A percentile compares a stretch with the other conserved stretches of the same genome.
These are phyloP conservation scores for Fragilaria radians DNA, from an alignment of 108 stramenopile species.

Conservation along the genomic window DNA sequence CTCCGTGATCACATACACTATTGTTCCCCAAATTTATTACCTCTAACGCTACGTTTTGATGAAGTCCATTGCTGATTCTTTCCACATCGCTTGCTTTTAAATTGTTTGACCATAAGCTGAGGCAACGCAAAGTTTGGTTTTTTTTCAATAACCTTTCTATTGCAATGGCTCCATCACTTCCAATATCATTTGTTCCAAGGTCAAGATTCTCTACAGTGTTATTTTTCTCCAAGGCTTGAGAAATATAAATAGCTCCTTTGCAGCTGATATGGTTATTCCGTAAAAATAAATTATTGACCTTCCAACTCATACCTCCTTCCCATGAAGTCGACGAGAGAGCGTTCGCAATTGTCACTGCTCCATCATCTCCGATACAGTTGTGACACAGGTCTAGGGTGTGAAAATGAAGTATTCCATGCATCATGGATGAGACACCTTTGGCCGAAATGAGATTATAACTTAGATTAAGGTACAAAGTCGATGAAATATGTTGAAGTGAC, in stretches of 20 bases:
- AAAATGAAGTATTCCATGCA: neutral
- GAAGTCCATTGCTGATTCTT: neutral
- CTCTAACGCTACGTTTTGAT: neutral
- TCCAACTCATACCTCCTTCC: neutral
- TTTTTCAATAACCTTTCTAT: neutral
- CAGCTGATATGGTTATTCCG: neutral
- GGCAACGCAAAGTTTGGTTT: neutral
- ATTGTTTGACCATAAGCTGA: neutral
- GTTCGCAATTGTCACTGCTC: neutral
- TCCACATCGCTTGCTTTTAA: neutral
- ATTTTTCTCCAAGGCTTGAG: slow-evolving; percentile 2
- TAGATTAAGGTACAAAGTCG: neutral
- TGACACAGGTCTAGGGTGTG: neutral
- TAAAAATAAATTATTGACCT: neutral
- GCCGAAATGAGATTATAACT: neutral
- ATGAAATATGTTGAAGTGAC: neutral
- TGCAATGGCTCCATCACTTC: neutral
- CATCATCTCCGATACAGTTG: slow-evolving; percentile 4
- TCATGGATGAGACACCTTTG: neutral
- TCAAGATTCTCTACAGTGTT: slow-evolving; percentile 1
- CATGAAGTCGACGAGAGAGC: neutral
- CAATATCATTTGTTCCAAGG: neutral
- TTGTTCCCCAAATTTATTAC: neutral
- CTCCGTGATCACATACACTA: neutral
- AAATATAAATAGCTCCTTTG: neutral